Evolutionary conservation across 352 stramenopile genomes (phyloP), one percentile per base, ranked within the genome.

Genomic region (Globisporangium yorkense): DNA sequence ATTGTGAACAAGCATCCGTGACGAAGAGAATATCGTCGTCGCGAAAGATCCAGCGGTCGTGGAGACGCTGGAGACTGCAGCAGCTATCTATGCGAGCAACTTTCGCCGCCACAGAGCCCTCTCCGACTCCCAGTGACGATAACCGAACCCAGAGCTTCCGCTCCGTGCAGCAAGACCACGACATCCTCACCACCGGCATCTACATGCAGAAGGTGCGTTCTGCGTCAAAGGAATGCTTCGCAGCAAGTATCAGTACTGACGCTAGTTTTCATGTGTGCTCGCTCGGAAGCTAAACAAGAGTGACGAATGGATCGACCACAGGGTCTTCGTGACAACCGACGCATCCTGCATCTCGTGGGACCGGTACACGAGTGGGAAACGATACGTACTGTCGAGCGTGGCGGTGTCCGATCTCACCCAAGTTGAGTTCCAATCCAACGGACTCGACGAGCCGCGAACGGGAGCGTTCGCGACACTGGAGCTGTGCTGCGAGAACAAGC

Each of bases 381-480:
- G 58, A 0, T 64, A 59, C 41, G 52, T 58, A 24, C 51, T 64
- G 13, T 62, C 47, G 54, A 70, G 15, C 63, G 65, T 60, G 50
- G 57, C 27, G 45, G 37, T 35, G 16, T 63, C 35, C 4, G 51
- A 64, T 33, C 33, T 64, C 51, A 64, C 52, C 3, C 51, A 51
- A 20, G 58, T 53, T 3, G 15, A 51, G 20, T 64, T 64, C 27
- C 44, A 64, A 35, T 24, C 27, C 33, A 37, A 15, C 10, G 51
- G 45, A 10, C 49, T 64, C 29, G 40, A 48, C 7, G 51, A 64
- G 24, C 40, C 58, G 20, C 58, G 43, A 12, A 20, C 5, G 2
- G 37, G 58, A 18, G 51, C 49, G 45, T 59, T 29, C 21, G 37
- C 51, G 20, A 35, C 50, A 6, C n/a, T 64, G n/a, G 58, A 59